Evolutionary conservation across 371 early-diverging fungal genomes (phyloP).

Genomic region (Mucor piriformis): DNA sequence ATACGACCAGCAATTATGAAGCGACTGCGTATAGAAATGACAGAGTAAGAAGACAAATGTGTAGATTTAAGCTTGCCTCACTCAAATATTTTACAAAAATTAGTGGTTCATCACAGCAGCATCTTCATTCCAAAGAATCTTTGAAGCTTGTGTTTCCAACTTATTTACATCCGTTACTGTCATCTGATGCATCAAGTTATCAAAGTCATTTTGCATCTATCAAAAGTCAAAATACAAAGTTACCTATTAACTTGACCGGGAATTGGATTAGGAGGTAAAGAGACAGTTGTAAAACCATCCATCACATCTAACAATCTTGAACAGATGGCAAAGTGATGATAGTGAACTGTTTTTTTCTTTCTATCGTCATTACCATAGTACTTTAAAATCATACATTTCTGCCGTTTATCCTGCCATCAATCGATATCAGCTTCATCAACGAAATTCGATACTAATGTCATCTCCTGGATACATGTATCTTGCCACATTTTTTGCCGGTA

Average conservation of each 20-base stretch:
- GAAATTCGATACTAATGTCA: slow-evolving; percentile 37
- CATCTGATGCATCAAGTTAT: slow-evolving; percentile 7
- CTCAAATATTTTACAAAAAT: background rate
- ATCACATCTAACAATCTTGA: too few species aligned
- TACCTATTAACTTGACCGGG: slow-evolving; percentile 45
- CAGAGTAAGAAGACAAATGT: background rate
- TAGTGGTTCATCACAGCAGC: background rate
- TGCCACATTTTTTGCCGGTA: slow-evolving; percentile 53
- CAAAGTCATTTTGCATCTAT: background rate
- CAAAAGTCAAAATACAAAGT: background rate
- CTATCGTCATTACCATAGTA: slow-evolving; percentile 58
- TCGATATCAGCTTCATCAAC: slow-evolving; percentile 32
- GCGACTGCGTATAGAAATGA: slow-evolving; percentile 29
- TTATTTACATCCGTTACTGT: slow-evolving; percentile 24
- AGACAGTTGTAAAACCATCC: too few species aligned
- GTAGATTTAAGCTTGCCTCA: background rate
- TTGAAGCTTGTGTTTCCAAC: slow-evolving; percentile 17
- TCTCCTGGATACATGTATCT: slow-evolving; percentile 60
- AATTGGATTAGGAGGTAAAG: slow-evolving; percentile 54
- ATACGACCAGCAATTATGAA: slow-evolving; percentile 40
- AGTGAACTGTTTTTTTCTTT: slow-evolving; percentile 63
- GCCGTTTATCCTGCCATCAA: slow-evolving; percentile 24
- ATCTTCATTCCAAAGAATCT: background rate
- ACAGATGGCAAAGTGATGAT: slow-evolving; percentile 63
- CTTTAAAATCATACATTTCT: slow-evolving; percentile 38